phyloP scores from a whole-genome alignment of 805 yeast species.

The Zygosaccharomyces kombuchaensis region DNA sequence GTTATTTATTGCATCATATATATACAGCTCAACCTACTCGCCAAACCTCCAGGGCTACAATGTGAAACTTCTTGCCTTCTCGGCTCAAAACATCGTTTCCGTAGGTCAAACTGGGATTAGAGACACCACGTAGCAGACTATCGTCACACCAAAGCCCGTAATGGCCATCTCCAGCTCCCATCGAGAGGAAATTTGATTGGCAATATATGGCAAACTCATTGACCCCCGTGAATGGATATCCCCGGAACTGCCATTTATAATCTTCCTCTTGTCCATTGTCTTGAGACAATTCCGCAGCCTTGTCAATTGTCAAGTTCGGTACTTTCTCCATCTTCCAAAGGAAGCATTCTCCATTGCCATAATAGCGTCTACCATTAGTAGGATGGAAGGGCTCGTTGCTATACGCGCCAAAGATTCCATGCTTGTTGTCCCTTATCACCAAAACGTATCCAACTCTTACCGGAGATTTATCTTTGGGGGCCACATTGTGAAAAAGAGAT shows the following conservation, averaged over 20 bases:
- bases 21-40: constrained; percentile 45
- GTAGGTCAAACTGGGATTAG: constrained; percentile 75
- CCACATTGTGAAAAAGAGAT: constrained; percentile 61
- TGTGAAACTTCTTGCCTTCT: constrained; percentile 57
- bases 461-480: constrained; percentile 41
- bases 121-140: constrained; percentile 68
- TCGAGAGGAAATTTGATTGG: constrained; percentile 66
- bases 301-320: constrained; percentile 21
- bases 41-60: constrained; percentile 84
- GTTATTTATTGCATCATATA: neutral
- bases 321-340: constrained; percentile 70
- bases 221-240: constrained; percentile 81
- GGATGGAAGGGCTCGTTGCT: constrained; percentile 69
- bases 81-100: constrained; percentile 80
- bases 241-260: constrained; percentile 52
- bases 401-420: constrained; percentile 72
- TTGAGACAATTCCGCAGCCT: constrained; percentile 8
- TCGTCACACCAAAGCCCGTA: constrained; percentile 88
- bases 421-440: constrained; percentile 60
- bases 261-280: constrained; percentile 15
- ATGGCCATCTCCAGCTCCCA: constrained; percentile 91
- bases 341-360: constrained; percentile 95
- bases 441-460: constrained; percentile 67
- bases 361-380: constrained; percentile 66
- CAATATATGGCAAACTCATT: constrained; percentile 86